Percentiles rank a stretch among this genome's conserved stretches.
These are phyloP conservation scores for Salix arbutifolia DNA, from an alignment of 345 rosid genomes.

Conservation along the genomic window DNA sequence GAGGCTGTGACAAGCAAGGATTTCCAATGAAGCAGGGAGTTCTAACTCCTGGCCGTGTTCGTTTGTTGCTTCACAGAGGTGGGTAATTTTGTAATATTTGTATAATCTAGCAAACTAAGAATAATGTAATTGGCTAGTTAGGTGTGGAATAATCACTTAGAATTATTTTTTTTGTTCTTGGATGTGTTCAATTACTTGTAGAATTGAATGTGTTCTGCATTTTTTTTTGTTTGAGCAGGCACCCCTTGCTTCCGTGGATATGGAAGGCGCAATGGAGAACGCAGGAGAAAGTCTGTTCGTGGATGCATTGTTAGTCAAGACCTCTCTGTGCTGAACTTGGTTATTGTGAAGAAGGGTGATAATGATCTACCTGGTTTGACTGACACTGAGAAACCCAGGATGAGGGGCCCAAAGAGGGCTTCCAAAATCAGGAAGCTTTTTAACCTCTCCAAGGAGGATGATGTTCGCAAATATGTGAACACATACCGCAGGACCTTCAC, in stretches of 20 bases:
- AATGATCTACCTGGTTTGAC: conserved; percentile 74
- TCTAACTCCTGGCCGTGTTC: conserved; percentile 82
- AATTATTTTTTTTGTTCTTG: neutral
- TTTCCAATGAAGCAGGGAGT: conserved; percentile 96
- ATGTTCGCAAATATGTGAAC: conserved; percentile 74
- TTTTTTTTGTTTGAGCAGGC: conserved; percentile 32
- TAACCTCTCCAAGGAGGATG: conserved; percentile 72
- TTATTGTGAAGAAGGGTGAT: conserved; percentile 77
- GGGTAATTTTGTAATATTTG: neutral
- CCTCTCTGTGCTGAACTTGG: conserved; percentile 74
- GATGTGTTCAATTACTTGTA: too few species aligned
- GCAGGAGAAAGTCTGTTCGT: conserved; percentile 85
- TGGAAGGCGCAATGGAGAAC: conserved; percentile 71
- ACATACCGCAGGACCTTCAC: conserved; percentile 77
- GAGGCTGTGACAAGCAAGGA: conserved; percentile 94
- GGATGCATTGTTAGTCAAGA: conserved; percentile 84
- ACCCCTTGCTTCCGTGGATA: conserved; percentile 76
- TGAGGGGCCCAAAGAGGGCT: conserved; percentile 85
- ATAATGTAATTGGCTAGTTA: neutral
- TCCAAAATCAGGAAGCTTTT: conserved; percentile 75
- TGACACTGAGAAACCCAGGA: conserved; percentile 66
- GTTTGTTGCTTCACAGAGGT: conserved; percentile 80
- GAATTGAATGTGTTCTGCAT: too few species aligned
- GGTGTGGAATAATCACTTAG: neutral
- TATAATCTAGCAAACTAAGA: too few species aligned